A percentile compares a stretch with the other conserved stretches of the same genome.
These are phyloP conservation scores for Dioscorea dumetorum DNA, from an alignment of 106 monocot genomes.

Conservation along the genomic window DNA sequence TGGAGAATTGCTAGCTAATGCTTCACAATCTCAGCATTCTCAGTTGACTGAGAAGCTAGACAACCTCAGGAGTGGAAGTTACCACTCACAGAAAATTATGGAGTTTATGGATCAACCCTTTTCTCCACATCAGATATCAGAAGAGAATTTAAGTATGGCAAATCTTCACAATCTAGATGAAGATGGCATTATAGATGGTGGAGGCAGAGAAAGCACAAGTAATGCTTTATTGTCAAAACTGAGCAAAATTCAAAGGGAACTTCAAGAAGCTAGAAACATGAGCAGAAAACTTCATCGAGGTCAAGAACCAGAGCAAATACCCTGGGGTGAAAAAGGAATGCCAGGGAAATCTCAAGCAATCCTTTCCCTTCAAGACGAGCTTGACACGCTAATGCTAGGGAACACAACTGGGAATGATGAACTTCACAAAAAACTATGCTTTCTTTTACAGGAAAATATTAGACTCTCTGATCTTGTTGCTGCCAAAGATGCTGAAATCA, in stretches of 20 bases:
- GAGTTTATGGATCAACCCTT: background rate
- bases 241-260: constrained; percentile 10
- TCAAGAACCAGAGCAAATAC: background rate
- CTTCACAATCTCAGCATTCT: no score
- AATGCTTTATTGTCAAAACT: constrained; percentile 9
- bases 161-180: constrained; percentile 4
- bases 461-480: constrained; percentile 28
- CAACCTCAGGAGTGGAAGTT: background rate
- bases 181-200: background rate
- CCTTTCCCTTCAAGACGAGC: constrained; percentile 14
- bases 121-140: constrained; percentile 2
- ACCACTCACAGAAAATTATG: background rate
- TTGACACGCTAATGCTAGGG: constrained; percentile 10
- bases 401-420: constrained; percentile 21
- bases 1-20: no score
- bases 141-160: background rate
- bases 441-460: constrained; percentile 36
- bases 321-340: constrained; percentile 6
- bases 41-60: no score
- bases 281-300: background rate
- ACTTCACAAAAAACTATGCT: constrained; percentile 20
- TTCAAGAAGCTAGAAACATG: constrained; percentile 13
- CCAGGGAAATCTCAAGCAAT: constrained; percentile 7
- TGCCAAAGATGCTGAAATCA: constrained; percentile 30
- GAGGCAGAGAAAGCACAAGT: background rate